Conservation (phyloP, 345 rosid species). For the Microthlaspi erraticum region DNA sequence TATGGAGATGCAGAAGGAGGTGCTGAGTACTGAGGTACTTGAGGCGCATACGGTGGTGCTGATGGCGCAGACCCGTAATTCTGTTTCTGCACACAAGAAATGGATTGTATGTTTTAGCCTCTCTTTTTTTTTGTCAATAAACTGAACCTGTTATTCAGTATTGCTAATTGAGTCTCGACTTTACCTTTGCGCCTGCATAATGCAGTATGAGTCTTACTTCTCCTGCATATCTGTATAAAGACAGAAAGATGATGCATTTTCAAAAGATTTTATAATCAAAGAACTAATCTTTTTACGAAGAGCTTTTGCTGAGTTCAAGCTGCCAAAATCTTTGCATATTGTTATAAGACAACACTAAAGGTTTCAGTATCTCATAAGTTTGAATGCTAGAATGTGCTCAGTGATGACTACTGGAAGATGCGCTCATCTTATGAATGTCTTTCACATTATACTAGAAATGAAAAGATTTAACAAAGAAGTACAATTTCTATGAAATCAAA, state of each 20-base stretch:
- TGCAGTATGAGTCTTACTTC: constrained; percentile 76
- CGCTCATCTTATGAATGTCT: not conserved
- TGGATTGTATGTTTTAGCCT: constrained; percentile 1
- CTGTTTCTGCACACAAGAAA: constrained; percentile 53
- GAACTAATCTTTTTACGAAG: not conserved
- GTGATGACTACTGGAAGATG: not conserved
- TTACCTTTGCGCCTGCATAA: constrained; percentile 66
- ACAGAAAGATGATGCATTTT: constrained; percentile 23
- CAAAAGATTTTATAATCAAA: not conserved
- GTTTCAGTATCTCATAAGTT: not conserved
- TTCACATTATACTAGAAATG: not conserved
- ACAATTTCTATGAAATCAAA: constrained; percentile 6
- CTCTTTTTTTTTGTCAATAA: not conserved
- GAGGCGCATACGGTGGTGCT: constrained; percentile 56
- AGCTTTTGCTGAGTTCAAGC: not conserved
- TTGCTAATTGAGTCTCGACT: constrained; percentile 16
- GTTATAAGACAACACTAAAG: not conserved
- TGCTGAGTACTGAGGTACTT: constrained; percentile 45
- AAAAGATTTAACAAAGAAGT: not conserved
- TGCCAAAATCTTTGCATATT: constrained; percentile 1
- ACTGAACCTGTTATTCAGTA: not conserved
- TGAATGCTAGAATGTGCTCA: constrained; percentile 5
- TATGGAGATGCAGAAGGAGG: constrained; percentile 47
- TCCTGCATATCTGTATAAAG: constrained; percentile 81
- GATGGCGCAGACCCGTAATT: constrained; percentile 46